phyloP scores from a whole-genome alignment of 345 rosid species.

The Eutrema japonicum region DNA sequence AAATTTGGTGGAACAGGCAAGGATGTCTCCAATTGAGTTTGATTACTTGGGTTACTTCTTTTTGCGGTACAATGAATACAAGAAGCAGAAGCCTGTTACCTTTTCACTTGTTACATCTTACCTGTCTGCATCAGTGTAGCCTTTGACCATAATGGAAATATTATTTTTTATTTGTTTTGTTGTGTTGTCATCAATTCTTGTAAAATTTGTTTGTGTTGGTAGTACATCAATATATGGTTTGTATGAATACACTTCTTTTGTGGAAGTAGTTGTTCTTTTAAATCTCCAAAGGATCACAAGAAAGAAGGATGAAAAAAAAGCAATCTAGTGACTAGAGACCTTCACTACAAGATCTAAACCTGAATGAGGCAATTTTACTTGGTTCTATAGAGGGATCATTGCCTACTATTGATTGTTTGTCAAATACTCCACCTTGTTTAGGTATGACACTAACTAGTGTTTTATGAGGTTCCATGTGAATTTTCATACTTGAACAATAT shows the following conservation, averaged over 20 bases:
- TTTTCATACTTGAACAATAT: too few species aligned
- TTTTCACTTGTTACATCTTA: conserved; percentile 62
- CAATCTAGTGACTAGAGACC: not conserved
- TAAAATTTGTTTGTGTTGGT: conserved; percentile 22
- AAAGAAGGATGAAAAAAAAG: not conserved
- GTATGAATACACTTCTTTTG: conserved; percentile 25
- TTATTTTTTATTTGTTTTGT: not conserved
- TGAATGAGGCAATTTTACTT: too few species aligned
- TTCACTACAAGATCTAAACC: too few species aligned
- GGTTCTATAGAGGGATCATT: too few species aligned
- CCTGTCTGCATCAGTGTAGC: conserved; percentile 45
- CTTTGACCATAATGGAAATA: conserved; percentile 7
- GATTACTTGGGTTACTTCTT: conserved; percentile 87
- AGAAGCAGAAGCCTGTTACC: conserved; percentile 63
- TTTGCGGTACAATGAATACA: conserved; percentile 84
- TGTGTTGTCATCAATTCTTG: conserved; percentile 31
- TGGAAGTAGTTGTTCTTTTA: not conserved
- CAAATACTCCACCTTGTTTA: too few species aligned
- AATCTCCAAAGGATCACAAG: not conserved
- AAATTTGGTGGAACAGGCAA: conserved; percentile 58
- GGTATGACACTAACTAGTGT: too few species aligned
- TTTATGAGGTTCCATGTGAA: too few species aligned
- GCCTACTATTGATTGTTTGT: too few species aligned
- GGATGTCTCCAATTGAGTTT: conserved; percentile 89
- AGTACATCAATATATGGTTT: conserved; percentile 7